phyloP scores from a whole-genome alignment of 2,329 filamentous ascomycete genomes.

The Tolypocladium sp. region DNA sequence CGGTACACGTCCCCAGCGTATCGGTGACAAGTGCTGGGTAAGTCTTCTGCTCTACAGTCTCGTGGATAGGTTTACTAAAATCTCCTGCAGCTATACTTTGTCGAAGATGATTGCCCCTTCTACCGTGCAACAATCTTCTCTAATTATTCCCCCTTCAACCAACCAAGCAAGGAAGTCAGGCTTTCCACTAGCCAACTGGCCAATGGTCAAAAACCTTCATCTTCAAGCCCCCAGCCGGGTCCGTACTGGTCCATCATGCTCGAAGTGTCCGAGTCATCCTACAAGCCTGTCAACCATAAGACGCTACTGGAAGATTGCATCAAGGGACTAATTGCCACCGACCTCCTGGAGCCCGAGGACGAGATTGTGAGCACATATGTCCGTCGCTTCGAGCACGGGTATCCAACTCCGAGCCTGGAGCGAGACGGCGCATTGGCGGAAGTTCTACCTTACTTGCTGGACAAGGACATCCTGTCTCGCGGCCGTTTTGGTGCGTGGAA shows the following conservation, averaged over 20 bases:
- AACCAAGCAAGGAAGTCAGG: constrained; percentile 73
- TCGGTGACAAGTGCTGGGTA: constrained; percentile 99
- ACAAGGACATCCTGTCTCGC: constrained; percentile 85
- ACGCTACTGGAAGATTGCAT: constrained; percentile 86
- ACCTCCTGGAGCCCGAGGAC: constrained; percentile 83
- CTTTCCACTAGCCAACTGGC: constrained; percentile 79
- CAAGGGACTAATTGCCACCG: constrained; percentile 93
- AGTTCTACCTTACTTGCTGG: constrained; percentile 86
- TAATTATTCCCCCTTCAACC: constrained; percentile 99
- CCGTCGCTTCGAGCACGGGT: constrained; percentile 95
- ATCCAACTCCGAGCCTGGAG: constrained; percentile 91
- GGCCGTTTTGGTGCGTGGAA: constrained; percentile 97
- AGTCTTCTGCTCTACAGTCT: constrained; percentile 13
- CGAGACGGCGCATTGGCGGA: constrained; percentile 89
- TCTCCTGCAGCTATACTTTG: constrained; percentile 79
- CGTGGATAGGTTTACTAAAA: neutral
- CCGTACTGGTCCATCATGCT: constrained; percentile 99
- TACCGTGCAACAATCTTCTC: constrained; percentile 99
- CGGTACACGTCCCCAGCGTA: constrained; percentile 83
- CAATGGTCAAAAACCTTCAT: constrained; percentile 70
- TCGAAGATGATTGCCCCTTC: constrained; percentile 96
- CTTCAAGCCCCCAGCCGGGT: constrained; percentile 62
- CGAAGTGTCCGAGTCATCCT: constrained; percentile 87
- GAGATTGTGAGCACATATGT: constrained; percentile 98
- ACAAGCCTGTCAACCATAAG: constrained; percentile 86